Base-by-base conservation (phyloP, 2,329 filamentous ascomycete species). In the Aspergillus felis region DNA sequence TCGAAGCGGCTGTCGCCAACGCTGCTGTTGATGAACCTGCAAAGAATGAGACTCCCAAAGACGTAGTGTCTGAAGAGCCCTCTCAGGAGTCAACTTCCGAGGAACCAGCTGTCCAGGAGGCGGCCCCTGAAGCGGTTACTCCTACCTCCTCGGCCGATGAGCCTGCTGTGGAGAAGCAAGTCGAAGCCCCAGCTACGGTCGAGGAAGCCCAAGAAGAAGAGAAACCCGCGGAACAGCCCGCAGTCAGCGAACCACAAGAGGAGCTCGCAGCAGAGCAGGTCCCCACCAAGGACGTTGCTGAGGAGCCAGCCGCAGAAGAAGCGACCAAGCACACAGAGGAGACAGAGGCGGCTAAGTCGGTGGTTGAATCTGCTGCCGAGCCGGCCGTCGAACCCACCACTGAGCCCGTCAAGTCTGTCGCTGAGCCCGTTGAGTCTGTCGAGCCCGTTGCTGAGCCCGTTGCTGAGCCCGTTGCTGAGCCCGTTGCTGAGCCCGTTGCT, bases 251-350 rank as follows among this genome's bases (percentile, higher is more conserved):
- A 4, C 44, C 8, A 47, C 44, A 47, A 27, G 53, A 55, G 28
- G 55, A 53, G n/a, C 28, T 12, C 44, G 24, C 42, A 27, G 20
- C 17, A 25, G 54, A 56, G 27, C 54, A 62, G 25, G 52, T 58
- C 48, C 38, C 54, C 32, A 47, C 57, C 24, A 56, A 56, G 54
- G 29, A 28, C 2, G 17, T 50, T 51, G 50, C 57, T 32, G 57
- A 57, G 53, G 44, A 22, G 38, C 12, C 54, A 35, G 54, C 12
- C 22, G 44, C 38, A 5, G 53, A 57, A 49, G 51, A 54, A 47
- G 44, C 44, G 6, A 25, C 27, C 2, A 55, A 62, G 35, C 1
- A 9, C 17, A 22, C 17, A 22, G 41, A 44, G 41, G n/a, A 44
- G 41, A 22, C 41, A 22, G 20, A 7, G 20, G 22, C 22, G 1